Base-by-base conservation (phyloP, 2,329 filamentous ascomycete genomes). In the Xylaria sp. region DNA sequence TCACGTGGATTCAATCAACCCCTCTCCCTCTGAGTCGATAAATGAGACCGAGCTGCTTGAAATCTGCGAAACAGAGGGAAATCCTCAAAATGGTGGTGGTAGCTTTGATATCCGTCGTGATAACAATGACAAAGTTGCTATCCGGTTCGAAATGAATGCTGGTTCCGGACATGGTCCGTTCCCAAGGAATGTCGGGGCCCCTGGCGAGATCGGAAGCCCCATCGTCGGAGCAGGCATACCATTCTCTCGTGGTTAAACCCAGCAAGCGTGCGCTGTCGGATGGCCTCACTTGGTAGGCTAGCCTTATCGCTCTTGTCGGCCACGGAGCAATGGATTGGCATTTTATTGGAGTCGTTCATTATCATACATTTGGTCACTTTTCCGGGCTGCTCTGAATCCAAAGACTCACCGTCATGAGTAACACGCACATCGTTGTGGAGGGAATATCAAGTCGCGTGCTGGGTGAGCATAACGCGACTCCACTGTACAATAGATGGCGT, bases 31-130 rank as follows among this genome's bases (percentile, higher is more conserved):
- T 18, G 78, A 80, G 7, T 74, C 78, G 3, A 74, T 88, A 83
- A 78, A 84, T 71, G 79, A 89, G 83, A 76, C 85, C 30, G 94
- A 97, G 75, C 85, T 98, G 73, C 85, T 95, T 45, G 89, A 92
- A 65, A 91, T 97, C 66, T 96, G 93, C 78, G 95, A 98, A 75
- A 97, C 95, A 0, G 93, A 97, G 78, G 96, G 96, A 65, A 97
- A 91, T 74, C 78, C 83, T 2, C 89, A 90, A 67, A 98, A 98
- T 75, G 96, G 96, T 53, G 95, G 95, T 52, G 96, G 96, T n/a
- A 91, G 87, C 30, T 97, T 99, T 76, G 89, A 92, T 39, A 85
- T 92, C 70, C 87, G 86, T 68, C 84, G 85, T 45, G 86, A 88
- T 57, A 82, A 75, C 0, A 71, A 74, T 32, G 80, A 79, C n/a